Conservation (phyloP, 2,329 filamentous ascomycete species). For the Ascochyta fabae region DNA sequence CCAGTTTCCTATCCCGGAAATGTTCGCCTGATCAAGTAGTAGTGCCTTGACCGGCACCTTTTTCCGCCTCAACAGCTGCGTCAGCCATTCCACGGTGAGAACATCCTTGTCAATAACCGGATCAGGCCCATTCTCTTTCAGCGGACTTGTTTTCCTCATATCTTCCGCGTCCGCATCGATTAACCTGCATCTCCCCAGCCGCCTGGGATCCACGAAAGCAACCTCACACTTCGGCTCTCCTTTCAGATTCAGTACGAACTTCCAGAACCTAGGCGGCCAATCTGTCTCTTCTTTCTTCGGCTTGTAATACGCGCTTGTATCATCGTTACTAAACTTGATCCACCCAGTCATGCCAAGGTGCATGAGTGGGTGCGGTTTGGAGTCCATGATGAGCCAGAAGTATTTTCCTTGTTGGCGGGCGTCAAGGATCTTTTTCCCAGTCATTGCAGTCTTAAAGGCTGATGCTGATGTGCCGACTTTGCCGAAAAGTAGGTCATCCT, state of each 20-base stretch:
- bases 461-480: conserved; percentile 83
- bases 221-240: conserved; percentile 66
- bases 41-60: conserved; percentile 89
- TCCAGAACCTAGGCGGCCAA: conserved; percentile 92
- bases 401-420: conserved; percentile 95
- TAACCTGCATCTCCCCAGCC: conserved; percentile 79
- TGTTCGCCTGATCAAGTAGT: conserved; percentile 83
- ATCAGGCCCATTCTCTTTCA: conserved; percentile 93
- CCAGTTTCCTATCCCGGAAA: conserved; percentile 97
- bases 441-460: conserved; percentile 75
- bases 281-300: conserved; percentile 63
- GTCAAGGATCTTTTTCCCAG: conserved; percentile 72
- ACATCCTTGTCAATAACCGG: conserved; percentile 81
- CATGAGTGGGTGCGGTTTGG: conserved; percentile 84
- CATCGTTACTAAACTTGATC: conserved; percentile 83
- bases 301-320: conserved; percentile 79
- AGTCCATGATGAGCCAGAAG: conserved; percentile 85
- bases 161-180: conserved; percentile 79
- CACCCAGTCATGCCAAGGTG: conserved; percentile 81
- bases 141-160: conserved; percentile 76
- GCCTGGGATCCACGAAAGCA: conserved; percentile 83
- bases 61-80: conserved; percentile 72
- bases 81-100: conserved; percentile 78
- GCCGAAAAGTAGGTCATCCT: conserved; percentile 87
- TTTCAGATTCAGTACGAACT: conserved; percentile 77